Base-by-base conservation (phyloP, 768 basidiomycete genomes). In the Pluteus cervinus region DNA sequence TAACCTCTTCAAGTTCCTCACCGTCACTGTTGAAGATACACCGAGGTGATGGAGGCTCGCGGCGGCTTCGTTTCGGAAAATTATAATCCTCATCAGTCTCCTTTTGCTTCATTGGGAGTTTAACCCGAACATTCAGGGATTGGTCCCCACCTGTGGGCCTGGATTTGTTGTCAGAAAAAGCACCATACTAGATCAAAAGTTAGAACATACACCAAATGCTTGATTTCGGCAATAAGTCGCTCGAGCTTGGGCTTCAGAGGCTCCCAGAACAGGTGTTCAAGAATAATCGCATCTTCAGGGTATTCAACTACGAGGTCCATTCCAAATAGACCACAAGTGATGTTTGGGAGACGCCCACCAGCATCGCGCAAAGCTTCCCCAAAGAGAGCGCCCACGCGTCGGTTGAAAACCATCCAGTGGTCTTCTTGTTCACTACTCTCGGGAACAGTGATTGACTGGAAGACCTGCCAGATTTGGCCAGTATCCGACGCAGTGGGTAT, bases 331-430 rank as follows among this genome's bases (percentile, higher is more conserved):
- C n/a, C n/a, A n/a, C n/a, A n/a, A n/a, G n/a, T n/a, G n/a, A n/a
- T n/a, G n/a, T n/a, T n/a, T n/a, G n/a, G n/a, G 6, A 25, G 46
- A 2, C 39, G 23, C 14, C 20, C 33, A 15, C 28, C 23, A 9
- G 17, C 15, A 23, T 41, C 33, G 20, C 43, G 38, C 10, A 40
- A n/a, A 33, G 44, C 46, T 28, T 43, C 18, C 7, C 43, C 35
- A 22, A 47, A 47, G 6, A 48, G 32, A 6, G 28, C 20, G 31
- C 45, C 39, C 40, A 48, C 42, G 11, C 46, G 36, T 8, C 36
- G 24, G 22, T 48, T 43, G 28, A 48, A 48, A 11, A 42, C 33
- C n/a, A 35, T 32, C 35, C 40, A 45, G 16, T 35, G 25, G 10
- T 43, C 47, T 5, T 24, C 24, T 10, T 20, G 11, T 23, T 41